A percentile compares a stretch with the other conserved stretches of the same genome.
These are phyloP conservation scores for Boletus nobilissimus DNA, from an alignment of 1,284 basidiomycete genomes.

Conservation along the genomic window DNA sequence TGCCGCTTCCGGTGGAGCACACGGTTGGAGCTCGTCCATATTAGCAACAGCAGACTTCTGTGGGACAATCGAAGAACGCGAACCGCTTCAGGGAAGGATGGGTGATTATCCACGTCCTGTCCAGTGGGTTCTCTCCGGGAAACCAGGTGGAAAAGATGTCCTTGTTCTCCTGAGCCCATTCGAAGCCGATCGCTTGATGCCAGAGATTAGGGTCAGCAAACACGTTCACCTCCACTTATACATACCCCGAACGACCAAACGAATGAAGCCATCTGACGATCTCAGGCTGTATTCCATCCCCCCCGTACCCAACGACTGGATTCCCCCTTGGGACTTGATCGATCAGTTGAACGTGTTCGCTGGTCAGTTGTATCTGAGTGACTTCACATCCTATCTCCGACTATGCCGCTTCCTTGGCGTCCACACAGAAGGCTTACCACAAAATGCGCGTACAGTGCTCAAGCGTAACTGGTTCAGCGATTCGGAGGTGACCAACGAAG, in stretches of 20 bases:
- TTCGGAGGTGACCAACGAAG: neutral
- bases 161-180: slow-evolving; percentile 8
- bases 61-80: neutral
- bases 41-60: neutral
- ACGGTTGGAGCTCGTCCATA: neutral
- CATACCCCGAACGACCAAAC: neutral
- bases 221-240: slow-evolving; percentile 10
- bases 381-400: neutral
- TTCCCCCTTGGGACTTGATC: neutral
- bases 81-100: neutral
- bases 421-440: neutral
- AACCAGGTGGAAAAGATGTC: neutral
- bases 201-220: slow-evolving; percentile 5
- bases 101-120: neutral
- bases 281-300: slow-evolving; percentile 1
- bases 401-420: neutral
- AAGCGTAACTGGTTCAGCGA: neutral
- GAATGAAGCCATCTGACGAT: slow-evolving; percentile 5
- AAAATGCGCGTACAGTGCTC: neutral
- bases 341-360: slow-evolving; percentile 7
- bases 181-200: neutral
- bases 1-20: neutral
- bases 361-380: slow-evolving; percentile 1
- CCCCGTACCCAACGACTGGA: neutral
- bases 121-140: slow-evolving; percentile 7